phyloP scores from a whole-genome alignment of 352 stramenopile genomes.

The Phytophthora lateralis region DNA sequence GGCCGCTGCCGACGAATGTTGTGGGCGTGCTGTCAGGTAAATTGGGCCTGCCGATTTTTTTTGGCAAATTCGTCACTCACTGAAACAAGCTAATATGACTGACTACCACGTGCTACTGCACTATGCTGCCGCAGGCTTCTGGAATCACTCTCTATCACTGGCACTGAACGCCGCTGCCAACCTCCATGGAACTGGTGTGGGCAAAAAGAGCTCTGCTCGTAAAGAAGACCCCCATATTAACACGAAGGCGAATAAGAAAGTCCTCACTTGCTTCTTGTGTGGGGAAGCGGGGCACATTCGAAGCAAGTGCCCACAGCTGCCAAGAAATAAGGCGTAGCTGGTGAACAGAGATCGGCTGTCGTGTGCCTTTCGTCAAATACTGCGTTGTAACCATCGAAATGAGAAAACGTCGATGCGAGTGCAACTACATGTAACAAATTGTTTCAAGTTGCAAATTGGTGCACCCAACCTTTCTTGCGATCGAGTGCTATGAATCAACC shows the following conservation, averaged over 20 bases:
- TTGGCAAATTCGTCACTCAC: neutral
- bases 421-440: no score
- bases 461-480: no score
- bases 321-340: constrained; percentile 11
- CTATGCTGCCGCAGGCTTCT: constrained; percentile 19
- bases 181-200: neutral
- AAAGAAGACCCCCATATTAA: neutral
- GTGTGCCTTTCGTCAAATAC: neutral
- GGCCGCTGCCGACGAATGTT: constrained; percentile 35
- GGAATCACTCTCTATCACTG: constrained; percentile 35
- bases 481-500: no score
- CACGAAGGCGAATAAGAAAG: constrained; percentile 9
- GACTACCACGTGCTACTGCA: neutral
- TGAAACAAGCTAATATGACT: neutral
- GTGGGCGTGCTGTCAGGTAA: constrained; percentile 36
- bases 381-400: no score
- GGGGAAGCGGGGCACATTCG: constrained; percentile 19
- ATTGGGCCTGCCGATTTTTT: neutral
- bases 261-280: constrained; percentile 18
- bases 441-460: no score
- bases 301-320: constrained; percentile 18
- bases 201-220: neutral
- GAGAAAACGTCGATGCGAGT: no score
- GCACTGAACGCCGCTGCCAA: constrained; percentile 20
- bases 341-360: neutral